Conservation (phyloP, 2,329 filamentous ascomycete genomes). For the Reticulascus tulasneorum region DNA sequence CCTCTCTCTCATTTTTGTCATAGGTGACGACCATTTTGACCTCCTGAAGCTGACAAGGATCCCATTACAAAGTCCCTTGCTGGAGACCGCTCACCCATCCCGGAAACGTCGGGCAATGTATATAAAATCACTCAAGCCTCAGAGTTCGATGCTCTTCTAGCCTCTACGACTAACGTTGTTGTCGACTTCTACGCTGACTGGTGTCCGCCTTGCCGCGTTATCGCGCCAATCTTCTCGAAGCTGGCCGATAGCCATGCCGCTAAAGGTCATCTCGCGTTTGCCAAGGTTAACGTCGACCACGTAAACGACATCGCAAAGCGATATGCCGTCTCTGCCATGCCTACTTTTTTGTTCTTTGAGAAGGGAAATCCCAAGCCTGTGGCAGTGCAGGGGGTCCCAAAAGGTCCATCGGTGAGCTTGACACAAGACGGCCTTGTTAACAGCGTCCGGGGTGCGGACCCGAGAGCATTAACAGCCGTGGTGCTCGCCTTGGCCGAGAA, state of each 20-base stretch:
- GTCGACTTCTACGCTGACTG: slow-evolving; percentile 49
- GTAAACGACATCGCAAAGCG: slow-evolving; percentile 44
- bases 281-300: slow-evolving; percentile 56
- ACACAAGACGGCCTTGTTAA: slow-evolving; percentile 23
- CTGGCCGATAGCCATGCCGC: slow-evolving; percentile 32
- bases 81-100: slow-evolving; percentile 28
- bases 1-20: too few relatives aligned
- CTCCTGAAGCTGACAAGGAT: too few relatives aligned
- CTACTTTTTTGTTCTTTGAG: slow-evolving; percentile 58
- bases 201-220: slow-evolving; percentile 47
- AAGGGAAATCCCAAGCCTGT: slow-evolving; percentile 35
- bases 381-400: slow-evolving; percentile 16
- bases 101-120: slow-evolving; percentile 35
- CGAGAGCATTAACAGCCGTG: slow-evolving; percentile 20
- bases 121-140: slow-evolving; percentile 23
- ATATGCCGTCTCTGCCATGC: slow-evolving; percentile 52
- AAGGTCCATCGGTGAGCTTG: slow-evolving; percentile 17
- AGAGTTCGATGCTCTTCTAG: slow-evolving; percentile 20
- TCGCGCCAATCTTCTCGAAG: slow-evolving; percentile 39
- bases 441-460: slow-evolving; percentile 25
- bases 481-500: slow-evolving; percentile 20
- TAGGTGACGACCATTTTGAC: too few relatives aligned
- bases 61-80: slow-evolving; percentile 18
- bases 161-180: slow-evolving; percentile 1
- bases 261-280: slow-evolving; percentile 45